phyloP scores from a whole-genome alignment of 2,329 filamentous ascomycete species.

The Ceratocystis albifundus region DNA sequence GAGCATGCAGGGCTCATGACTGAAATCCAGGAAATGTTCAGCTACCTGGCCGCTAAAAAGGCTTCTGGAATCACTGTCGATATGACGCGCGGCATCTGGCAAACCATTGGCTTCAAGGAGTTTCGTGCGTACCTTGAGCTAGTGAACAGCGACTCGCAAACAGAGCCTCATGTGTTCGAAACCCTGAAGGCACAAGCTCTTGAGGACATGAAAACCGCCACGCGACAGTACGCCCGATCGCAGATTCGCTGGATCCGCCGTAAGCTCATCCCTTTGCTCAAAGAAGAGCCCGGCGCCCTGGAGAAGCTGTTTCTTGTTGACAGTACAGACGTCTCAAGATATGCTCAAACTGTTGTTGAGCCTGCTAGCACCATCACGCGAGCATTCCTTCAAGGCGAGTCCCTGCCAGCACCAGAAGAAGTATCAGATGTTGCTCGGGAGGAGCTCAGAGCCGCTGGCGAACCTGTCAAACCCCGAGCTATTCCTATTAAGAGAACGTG shows the following conservation, averaged over 20 bases:
- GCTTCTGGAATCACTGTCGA: slow-evolving; percentile 49
- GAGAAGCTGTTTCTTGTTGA: slow-evolving; percentile 66
- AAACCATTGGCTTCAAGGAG: slow-evolving; percentile 93
- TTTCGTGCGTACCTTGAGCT: slow-evolving; percentile 60
- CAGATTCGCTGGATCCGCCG: slow-evolving; percentile 80
- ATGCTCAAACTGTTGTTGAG: slow-evolving; percentile 50
- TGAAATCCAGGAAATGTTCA: slow-evolving; percentile 39
- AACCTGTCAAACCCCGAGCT: slow-evolving; percentile 40
- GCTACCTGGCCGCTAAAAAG: slow-evolving; percentile 30
- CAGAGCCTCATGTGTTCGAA: slow-evolving; percentile 34
- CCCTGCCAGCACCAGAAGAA: slow-evolving; percentile 41
- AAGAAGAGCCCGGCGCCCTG: slow-evolving; percentile 40
- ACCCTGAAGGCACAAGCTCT: slow-evolving; percentile 49
- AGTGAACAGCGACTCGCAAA: slow-evolving; percentile 27
- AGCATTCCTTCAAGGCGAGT: slow-evolving; percentile 48
- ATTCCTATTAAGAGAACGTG: slow-evolving; percentile 52
- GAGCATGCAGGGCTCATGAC: slow-evolving; percentile 43
- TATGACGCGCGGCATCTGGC: slow-evolving; percentile 77
- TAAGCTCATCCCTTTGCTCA: slow-evolving; percentile 62
- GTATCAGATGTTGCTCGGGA: slow-evolving; percentile 40
- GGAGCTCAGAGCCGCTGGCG: slow-evolving; percentile 37
- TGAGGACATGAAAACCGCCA: slow-evolving; percentile 69
- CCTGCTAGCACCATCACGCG: slow-evolving; percentile 52
- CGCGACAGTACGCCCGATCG: slow-evolving; percentile 73
- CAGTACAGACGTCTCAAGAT: slow-evolving; percentile 55